Evolutionary conservation across 768 basidiomycete species (phyloP).

Genomic region (Tricholoma terreum): DNA sequence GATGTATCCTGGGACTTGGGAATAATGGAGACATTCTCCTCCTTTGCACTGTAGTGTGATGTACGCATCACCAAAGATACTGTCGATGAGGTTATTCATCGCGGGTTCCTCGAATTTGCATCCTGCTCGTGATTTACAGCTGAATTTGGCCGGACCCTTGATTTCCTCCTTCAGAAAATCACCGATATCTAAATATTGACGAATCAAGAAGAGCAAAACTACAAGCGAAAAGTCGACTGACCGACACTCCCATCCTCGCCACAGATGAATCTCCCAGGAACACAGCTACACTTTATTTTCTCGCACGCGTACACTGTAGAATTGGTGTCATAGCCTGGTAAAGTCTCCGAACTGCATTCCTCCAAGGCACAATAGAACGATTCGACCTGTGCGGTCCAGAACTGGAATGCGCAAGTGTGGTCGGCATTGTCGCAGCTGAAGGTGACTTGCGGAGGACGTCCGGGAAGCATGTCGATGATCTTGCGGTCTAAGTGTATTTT

Average conservation of each 20-base stretch:
- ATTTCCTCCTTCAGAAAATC: conserved; percentile 92
- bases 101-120: conserved; percentile 94
- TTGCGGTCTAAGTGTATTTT: conserved; percentile 65
- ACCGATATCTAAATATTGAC: conserved; percentile 65
- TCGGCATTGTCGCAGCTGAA: conserved; percentile 78
- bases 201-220: neutral
- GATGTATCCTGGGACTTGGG: conserved; percentile 90
- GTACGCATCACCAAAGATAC: conserved; percentile 88
- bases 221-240: conserved; percentile 34
- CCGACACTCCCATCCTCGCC: conserved; percentile 93
- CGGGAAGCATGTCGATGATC: conserved; percentile 89
- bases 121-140: conserved; percentile 64
- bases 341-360: conserved; percentile 51
- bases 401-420: conserved; percentile 87
- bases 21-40: conserved; percentile 92
- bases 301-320: conserved; percentile 77
- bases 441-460: conserved; percentile 91
- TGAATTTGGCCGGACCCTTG: conserved; percentile 86
- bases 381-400: conserved; percentile 94
- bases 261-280: conserved; percentile 93
- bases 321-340: conserved; percentile 61
- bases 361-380: conserved; percentile 93
- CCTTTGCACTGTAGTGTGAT: conserved; percentile 86
- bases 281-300: conserved; percentile 84
- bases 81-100: conserved; percentile 93